Percentiles rank a stretch among this genome's conserved stretches.
These are phyloP conservation scores for Polygonum maritimum DNA, from an alignment of 148 eudicot species.

Conservation along the genomic window DNA sequence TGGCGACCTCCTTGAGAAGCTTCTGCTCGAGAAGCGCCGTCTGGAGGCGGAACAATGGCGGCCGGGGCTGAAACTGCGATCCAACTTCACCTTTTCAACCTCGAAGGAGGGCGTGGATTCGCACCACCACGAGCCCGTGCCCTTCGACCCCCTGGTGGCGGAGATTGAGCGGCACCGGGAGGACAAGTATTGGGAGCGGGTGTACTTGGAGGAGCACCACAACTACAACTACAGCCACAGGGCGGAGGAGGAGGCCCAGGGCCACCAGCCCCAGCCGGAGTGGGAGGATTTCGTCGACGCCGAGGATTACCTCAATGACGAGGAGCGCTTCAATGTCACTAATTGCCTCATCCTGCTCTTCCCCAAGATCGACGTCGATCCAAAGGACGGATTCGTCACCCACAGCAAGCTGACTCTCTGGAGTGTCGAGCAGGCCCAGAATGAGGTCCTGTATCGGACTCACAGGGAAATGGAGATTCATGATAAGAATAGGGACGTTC, in stretches of 20 bases:
- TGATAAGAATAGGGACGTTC: constrained; percentile 80
- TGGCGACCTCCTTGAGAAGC: constrained; percentile 52
- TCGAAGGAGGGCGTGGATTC: constrained; percentile 9
- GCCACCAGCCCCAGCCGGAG: constrained; percentile 57
- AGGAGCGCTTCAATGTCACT: constrained; percentile 78
- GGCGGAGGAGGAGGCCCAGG: constrained; percentile 36
- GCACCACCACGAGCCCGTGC: constrained; percentile 40
- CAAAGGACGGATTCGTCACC: constrained; percentile 48
- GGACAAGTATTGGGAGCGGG: constrained; percentile 54
- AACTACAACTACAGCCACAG: too few relatives aligned
- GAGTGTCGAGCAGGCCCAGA: constrained; percentile 49
- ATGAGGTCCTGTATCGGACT: constrained; percentile 60
- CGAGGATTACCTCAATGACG: constrained; percentile 86
- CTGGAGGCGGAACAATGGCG: constrained; percentile 36
- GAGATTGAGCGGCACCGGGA: constrained; percentile 58
- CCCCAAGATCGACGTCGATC: constrained; percentile 70
- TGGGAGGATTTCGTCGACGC: constrained; percentile 85
- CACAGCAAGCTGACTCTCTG: constrained; percentile 61
- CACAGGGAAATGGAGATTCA: constrained; percentile 80
- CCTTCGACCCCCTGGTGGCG: constrained; percentile 86
- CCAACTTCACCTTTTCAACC: constrained; percentile 39
- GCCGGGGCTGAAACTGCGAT: constrained; percentile 64
- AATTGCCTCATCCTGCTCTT: constrained; percentile 51
- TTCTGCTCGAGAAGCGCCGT: constrained; percentile 65
- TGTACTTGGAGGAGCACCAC: constrained; percentile 37